A percentile compares a stretch with the other conserved stretches of the same genome.
Conservation (phyloP, 2,329 filamentous ascomycete species). For the Fusarium setosum region DNA sequence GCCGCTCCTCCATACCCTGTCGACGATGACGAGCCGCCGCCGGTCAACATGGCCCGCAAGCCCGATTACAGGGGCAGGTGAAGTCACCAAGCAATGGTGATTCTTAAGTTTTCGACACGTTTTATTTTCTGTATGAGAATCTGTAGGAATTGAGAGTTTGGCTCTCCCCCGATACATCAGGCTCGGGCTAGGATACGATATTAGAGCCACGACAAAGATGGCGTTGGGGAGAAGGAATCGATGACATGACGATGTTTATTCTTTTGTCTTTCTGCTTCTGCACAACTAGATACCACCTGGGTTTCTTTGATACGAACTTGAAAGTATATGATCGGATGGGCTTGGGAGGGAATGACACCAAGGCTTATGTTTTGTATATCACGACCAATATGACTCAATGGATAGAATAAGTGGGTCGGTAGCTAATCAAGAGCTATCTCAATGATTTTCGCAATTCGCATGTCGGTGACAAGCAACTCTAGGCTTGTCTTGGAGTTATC, state of each 20-base stretch:
- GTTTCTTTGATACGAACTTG: slow-evolving; percentile 23
- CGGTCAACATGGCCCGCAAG: slow-evolving; percentile 87
- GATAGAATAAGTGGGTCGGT: not conserved
- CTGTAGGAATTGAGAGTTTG: not conserved
- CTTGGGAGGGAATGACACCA: slow-evolving; percentile 4
- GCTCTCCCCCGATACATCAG: not conserved
- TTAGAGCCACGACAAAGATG: slow-evolving; percentile 14
- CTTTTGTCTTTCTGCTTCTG: slow-evolving; percentile 25
- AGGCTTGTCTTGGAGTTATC: too few relatives aligned
- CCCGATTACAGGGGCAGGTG: slow-evolving; percentile 73
- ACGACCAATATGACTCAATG: not conserved
- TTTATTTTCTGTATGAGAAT: not conserved
- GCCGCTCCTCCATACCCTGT: slow-evolving; percentile 79
- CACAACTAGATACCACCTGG: slow-evolving; percentile 40
- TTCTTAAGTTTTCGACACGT: not conserved
- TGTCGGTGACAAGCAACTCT: too few relatives aligned
- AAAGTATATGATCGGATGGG: slow-evolving; percentile 14
- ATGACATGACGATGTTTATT: slow-evolving; percentile 17
- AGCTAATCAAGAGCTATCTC: too few relatives aligned
- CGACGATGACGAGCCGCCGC: slow-evolving; percentile 82
- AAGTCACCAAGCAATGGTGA: not conserved
- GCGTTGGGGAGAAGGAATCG: slow-evolving; percentile 23
- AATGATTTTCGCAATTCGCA: too few relatives aligned
- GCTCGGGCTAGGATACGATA: slow-evolving; percentile 1
- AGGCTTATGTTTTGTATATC: slow-evolving; percentile 3